phyloP scores from a whole-genome alignment of 2,329 filamentous ascomycete genomes.

The Leptographium procerum region DNA sequence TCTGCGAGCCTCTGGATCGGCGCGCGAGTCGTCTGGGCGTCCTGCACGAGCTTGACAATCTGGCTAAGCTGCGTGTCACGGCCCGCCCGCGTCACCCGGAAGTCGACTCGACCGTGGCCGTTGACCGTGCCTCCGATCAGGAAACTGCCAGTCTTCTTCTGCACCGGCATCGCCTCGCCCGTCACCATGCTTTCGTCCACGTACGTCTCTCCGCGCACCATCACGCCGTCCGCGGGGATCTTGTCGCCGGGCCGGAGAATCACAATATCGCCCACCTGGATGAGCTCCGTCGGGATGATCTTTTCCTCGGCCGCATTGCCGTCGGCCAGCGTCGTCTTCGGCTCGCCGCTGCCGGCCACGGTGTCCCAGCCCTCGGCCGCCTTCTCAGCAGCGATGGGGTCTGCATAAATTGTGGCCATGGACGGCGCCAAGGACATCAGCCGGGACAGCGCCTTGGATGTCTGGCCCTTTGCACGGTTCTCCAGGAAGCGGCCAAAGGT shows the following conservation, averaged over 20 bases:
- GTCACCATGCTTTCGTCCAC: slow-evolving; percentile 98
- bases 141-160: slow-evolving; percentile 68
- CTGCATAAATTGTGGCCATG: slow-evolving; percentile 92
- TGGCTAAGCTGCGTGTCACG: slow-evolving; percentile 95
- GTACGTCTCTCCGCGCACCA: slow-evolving; percentile 84
- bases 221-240: slow-evolving; percentile 81
- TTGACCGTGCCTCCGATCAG: slow-evolving; percentile 95
- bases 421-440: slow-evolving; percentile 94
- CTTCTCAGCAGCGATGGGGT: slow-evolving; percentile 89
- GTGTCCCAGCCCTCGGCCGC: slow-evolving; percentile 67
- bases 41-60: slow-evolving; percentile 96
- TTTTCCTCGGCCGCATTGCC: slow-evolving; percentile 66
- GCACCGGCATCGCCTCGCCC: slow-evolving; percentile 88
- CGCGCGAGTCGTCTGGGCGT: slow-evolving; percentile 86
- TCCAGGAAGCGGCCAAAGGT: slow-evolving; percentile 84
- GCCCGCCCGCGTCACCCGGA: slow-evolving; percentile 82
- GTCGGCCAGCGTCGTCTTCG: slow-evolving; percentile 33
- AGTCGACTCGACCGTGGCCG: slow-evolving; percentile 80
- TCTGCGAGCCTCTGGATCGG: slow-evolving; percentile 93
- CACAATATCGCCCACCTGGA: slow-evolving; percentile 89
- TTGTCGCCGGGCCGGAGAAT: slow-evolving; percentile 91
- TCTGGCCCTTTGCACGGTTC: slow-evolving; percentile 91
- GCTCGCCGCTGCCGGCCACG: slow-evolving; percentile 18
- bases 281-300: slow-evolving; percentile 82
- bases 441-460: slow-evolving; percentile 81